Evolutionary conservation across 139 green algal species (phyloP).

Genomic region (Pleodorina starrii): DNA sequence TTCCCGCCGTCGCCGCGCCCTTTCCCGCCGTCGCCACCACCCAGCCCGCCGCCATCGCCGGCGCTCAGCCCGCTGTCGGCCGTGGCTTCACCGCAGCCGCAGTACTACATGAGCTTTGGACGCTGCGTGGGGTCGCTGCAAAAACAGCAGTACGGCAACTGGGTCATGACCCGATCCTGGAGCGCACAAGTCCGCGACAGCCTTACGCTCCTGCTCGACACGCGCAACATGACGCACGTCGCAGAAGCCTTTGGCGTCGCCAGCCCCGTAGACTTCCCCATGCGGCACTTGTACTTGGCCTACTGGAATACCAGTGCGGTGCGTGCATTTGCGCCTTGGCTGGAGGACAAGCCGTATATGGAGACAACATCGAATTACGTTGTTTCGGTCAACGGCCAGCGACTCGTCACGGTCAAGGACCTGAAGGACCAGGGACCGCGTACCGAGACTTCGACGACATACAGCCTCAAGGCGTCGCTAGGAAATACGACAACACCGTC

Average conservation of each 20-base stretch:
- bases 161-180: neutral
- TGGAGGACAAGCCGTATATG: neutral
- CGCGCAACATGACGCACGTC: neutral
- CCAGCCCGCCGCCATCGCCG: too few relatives aligned
- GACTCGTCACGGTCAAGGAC: neutral
- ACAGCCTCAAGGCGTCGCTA: neutral
- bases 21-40: too few relatives aligned
- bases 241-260: neutral
- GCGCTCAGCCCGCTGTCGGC: neutral
- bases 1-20: neutral
- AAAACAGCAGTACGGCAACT: conserved; percentile 2
- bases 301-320: neutral
- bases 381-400: neutral
- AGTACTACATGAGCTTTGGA: conserved; percentile 33
- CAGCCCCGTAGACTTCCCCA: neutral
- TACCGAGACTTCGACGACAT: neutral
- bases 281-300: conserved; percentile 12
- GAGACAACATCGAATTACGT: neutral
- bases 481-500: neutral
- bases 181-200: neutral
- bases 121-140: neutral
- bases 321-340: neutral
- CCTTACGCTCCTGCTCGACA: neutral
- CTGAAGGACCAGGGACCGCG: conserved; percentile 16
- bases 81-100: neutral